phyloP scores from a whole-genome alignment of 2,329 filamentous ascomycete species.

The Claviceps citrina region DNA sequence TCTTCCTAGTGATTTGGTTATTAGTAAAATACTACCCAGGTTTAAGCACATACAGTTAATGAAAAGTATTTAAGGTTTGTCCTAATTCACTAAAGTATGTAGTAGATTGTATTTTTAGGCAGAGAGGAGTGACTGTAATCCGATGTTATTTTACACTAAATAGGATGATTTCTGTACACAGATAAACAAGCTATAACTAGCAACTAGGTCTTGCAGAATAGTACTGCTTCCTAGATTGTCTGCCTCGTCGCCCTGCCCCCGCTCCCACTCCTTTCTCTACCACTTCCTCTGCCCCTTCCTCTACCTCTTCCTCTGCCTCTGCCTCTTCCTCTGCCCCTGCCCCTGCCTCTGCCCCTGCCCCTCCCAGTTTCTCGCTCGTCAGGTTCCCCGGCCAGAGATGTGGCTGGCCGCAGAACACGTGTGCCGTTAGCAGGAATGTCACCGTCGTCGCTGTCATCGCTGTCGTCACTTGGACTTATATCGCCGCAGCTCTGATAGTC shows the following conservation, averaged over 20 bases:
- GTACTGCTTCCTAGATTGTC: neutral
- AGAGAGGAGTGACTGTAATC: too few relatives aligned
- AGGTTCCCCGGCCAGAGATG: neutral
- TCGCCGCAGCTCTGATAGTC: neutral
- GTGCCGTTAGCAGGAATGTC: conserved; percentile 10
- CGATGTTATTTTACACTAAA: too few relatives aligned
- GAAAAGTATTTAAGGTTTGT: too few relatives aligned
- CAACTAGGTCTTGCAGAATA: neutral
- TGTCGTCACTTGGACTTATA: conserved; percentile 5
- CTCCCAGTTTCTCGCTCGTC: neutral
- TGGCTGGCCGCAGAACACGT: neutral
- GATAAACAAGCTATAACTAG: neutral
- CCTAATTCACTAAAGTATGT: too few relatives aligned
- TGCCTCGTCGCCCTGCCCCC: neutral
- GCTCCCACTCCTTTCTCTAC: too few relatives aligned
- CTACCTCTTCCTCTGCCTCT: conserved; percentile 12
- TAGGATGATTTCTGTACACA: too few relatives aligned
- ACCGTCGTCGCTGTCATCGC: conserved; percentile 7
- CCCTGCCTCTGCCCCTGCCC: conserved; percentile 2
- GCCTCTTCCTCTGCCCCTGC: conserved; percentile 5
- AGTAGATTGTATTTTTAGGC: too few relatives aligned
- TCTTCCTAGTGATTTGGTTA: too few relatives aligned
- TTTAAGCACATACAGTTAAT: too few relatives aligned
- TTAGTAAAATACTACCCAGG: too few relatives aligned
- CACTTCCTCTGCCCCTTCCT: neutral